phyloP scores from a whole-genome alignment of 129 eudicot species.

The Oenanthe sinensis region DNA sequence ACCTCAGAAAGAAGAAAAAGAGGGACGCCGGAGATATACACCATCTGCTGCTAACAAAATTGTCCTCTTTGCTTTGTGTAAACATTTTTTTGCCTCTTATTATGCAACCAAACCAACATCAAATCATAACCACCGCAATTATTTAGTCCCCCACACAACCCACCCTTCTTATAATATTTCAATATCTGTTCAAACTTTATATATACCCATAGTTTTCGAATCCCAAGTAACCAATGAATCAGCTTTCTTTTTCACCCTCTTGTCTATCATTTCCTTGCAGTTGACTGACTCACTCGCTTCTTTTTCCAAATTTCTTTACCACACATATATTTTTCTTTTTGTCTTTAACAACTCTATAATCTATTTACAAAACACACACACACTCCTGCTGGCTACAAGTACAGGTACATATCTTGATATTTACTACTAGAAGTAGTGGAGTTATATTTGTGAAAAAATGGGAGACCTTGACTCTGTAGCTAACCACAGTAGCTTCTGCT shows the following conservation, averaged over 20 bases:
- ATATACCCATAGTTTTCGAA: constrained; percentile 25
- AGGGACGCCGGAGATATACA: not conserved
- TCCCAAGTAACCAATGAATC: constrained; percentile 46
- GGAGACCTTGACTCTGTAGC: constrained; percentile 66
- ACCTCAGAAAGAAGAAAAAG: not conserved
- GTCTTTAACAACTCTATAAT: constrained; percentile 17
- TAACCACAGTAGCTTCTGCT: constrained; percentile 32
- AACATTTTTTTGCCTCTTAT: constrained; percentile 3
- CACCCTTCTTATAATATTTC: constrained; percentile 4
- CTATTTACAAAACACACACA: not conserved
- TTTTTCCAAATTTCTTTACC: constrained; percentile 24
- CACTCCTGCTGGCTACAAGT: not conserved
- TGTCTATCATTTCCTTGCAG: constrained; percentile 10
- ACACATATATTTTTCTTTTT: constrained; percentile 18
- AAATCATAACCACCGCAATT: constrained; percentile 58
- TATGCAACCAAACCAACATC: constrained; percentile 27
- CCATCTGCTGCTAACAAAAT: not conserved
- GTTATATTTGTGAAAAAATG: constrained; percentile 16
- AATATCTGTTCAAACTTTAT: not conserved
- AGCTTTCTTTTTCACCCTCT: constrained; percentile 22
- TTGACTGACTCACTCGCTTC: constrained; percentile 44
- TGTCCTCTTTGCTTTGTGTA: constrained; percentile 17
- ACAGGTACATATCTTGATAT: not conserved
- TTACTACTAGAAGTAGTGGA: too few species aligned
- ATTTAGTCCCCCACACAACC: constrained; percentile 74